A percentile compares a stretch with the other conserved stretches of the same genome.
Conservation (phyloP, 2,329 filamentous ascomycete genomes). For the Ustulina deusta region DNA sequence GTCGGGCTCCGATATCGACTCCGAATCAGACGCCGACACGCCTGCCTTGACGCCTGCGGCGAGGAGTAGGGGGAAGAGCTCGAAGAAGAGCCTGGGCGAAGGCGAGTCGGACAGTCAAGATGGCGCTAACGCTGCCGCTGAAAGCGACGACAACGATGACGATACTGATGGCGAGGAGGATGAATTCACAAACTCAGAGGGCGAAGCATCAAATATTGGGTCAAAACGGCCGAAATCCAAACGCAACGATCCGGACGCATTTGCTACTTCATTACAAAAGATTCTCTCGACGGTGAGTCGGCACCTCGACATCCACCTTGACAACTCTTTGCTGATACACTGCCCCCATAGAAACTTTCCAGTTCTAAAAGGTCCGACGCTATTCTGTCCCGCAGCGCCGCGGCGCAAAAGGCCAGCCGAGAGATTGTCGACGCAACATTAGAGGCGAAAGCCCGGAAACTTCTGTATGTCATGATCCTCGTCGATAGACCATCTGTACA, state of each 20-base stretch:
- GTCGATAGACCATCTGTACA: too few species aligned
- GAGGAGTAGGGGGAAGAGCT: conserved; percentile 20
- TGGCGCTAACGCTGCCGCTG: conserved; percentile 40
- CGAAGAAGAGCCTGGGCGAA: conserved; percentile 38
- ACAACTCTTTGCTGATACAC: conserved; percentile 5
- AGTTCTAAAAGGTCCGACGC: conserved; percentile 86
- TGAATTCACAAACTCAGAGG: conserved; percentile 44
- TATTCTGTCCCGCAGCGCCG: conserved; percentile 85
- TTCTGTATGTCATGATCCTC: conserved; percentile 60
- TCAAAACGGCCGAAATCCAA: conserved; percentile 71
- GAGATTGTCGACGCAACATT: conserved; percentile 80
- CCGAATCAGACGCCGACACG: conserved; percentile 53
- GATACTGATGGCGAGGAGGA: conserved; percentile 49
- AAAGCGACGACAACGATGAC: conserved; percentile 43
- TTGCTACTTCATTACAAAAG: conserved; percentile 92
- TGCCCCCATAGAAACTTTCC: conserved; percentile 73
- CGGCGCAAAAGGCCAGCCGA: conserved; percentile 77
- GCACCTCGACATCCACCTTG: not conserved
- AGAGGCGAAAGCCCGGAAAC: conserved; percentile 82
- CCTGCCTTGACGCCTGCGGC: conserved; percentile 38
- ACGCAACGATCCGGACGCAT: conserved; percentile 90
- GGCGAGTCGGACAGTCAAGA: conserved; percentile 43
- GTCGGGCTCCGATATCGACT: conserved; percentile 47
- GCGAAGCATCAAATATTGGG: conserved; percentile 47
- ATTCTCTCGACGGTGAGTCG: conserved; percentile 76